These are phyloP conservation scores for Brachypodium distachyon DNA, from an alignment of 202 grass and related monocot genomes.

Conservation along the genomic window DNA sequence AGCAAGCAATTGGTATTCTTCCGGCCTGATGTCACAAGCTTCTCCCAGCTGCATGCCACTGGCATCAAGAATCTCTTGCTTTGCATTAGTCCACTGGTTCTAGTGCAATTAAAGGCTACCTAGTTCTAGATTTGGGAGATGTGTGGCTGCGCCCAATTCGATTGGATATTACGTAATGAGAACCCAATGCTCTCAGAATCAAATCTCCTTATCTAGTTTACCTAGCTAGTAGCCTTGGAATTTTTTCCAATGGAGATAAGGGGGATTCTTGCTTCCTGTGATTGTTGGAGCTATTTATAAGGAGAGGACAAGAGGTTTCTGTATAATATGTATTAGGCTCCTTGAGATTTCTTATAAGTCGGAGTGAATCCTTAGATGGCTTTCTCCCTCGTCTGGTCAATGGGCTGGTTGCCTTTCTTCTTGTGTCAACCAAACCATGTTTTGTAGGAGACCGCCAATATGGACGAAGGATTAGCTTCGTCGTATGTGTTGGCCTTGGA, in stretches of 20 bases:
- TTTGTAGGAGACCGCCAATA: constrained; percentile 11
- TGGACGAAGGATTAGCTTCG: neutral
- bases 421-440: constrained; percentile 18
- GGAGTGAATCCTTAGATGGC: neutral
- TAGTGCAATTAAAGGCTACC: constrained; percentile 5
- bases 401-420: constrained; percentile 1
- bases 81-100: constrained; percentile 27
- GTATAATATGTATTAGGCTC: neutral
- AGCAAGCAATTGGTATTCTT: neutral
- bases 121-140: neutral
- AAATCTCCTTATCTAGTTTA: constrained; percentile 9
- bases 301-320: neutral
- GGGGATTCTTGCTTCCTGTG: constrained; percentile 14
- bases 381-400: neutral
- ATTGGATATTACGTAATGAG: neutral
- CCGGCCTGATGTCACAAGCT: constrained; percentile 13
- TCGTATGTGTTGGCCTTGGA: neutral
- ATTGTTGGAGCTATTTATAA: constrained; percentile 34
- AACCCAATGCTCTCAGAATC: constrained; percentile 26
- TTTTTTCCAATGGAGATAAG: neutral
- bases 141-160: neutral
- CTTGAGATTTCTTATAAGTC: neutral
- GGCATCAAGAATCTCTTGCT: constrained; percentile 28
- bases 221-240: neutral
- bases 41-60: constrained; percentile 36